Evolutionary conservation across 805 yeast species (phyloP).

Genomic region (Zygosaccharomyces siamensis): DNA sequence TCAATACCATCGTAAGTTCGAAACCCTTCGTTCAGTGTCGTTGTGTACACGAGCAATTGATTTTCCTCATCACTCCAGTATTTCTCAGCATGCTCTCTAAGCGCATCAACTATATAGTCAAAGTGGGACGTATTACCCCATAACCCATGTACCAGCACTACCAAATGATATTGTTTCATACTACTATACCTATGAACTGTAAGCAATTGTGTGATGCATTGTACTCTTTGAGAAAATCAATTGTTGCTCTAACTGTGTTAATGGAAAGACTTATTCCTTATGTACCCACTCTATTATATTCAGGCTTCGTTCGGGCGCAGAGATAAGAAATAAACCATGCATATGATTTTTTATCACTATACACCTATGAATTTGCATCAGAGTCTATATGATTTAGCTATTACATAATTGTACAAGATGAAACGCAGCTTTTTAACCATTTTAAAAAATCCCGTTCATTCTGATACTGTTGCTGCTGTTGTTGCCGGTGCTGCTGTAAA

Average conservation of each 20-base stretch:
- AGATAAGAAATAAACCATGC: too few species aligned
- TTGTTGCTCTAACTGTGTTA: background rate
- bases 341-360: too few species aligned
- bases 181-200: background rate
- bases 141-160: slow-evolving; percentile 60
- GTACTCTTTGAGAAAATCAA: too few species aligned
- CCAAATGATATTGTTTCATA: slow-evolving; percentile 41
- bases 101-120: slow-evolving; percentile 50
- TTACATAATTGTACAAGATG: slow-evolving; percentile 4
- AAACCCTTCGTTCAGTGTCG: slow-evolving; percentile 63
- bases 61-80: slow-evolving; percentile 13
- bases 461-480: background rate
- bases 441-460: background rate
- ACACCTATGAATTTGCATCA: background rate
- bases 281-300: background rate
- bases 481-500: slow-evolving; percentile 3
- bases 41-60: slow-evolving; percentile 20
- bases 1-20: slow-evolving; percentile 85
- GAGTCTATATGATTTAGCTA: background rate
- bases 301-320: background rate
- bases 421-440: slow-evolving; percentile 4
- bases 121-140: slow-evolving; percentile 78
- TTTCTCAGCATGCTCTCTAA: slow-evolving; percentile 31
- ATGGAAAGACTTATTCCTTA: background rate
- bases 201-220: background rate